Base-by-base conservation (phyloP, 2,329 filamentous ascomycete species). In the Phoma sp. region DNA sequence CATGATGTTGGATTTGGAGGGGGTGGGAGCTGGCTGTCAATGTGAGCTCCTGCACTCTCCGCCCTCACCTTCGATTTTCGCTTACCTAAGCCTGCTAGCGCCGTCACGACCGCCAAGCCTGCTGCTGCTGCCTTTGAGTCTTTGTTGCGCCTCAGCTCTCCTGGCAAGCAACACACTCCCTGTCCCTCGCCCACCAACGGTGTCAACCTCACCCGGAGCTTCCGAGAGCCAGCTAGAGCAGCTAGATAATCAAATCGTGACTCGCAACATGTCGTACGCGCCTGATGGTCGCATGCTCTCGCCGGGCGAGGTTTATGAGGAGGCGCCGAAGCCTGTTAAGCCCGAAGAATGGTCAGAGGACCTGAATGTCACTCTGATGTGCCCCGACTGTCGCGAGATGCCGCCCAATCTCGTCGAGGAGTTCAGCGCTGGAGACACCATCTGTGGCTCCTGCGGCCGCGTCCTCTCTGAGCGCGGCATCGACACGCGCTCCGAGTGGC, bases 401-500 rank as follows among this genome's bases (percentile, higher is more conserved):
- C 95, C 95, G n/a, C 93, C 95, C 4, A 93, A 96, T 61, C 81
- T 99, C 32, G 85, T 95, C 40, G 95, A 98, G 72, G 95, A 98
- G 73, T 95, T 93, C 72, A 92, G 92, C 5, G 90, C 88, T 32
- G 91, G 91, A 61, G 95, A 99, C 75, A 90, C 96, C 73, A 91
- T 99, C 50, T 99, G 95, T 73, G 89, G 85, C 54, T 91, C 89
- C 58, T 99, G 95, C 69, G 95, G 95, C 33, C 82, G 97, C 30
- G 95, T 99, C 5, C 84, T 99, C 27, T 89, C 90, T 56, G 90
- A 93, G 69, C 89, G 91, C 62, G 92, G 95, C 73, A 93, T 99
- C 70, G 96, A 99, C 73, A 96, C 91, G 57, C 89, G 96, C 59
- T 96, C 92, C 42, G 95, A 99, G 79, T 99, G 95, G 95, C 91